Base-by-base conservation (phyloP, 768 basidiomycete species). In the Strobilomyces confusus region DNA sequence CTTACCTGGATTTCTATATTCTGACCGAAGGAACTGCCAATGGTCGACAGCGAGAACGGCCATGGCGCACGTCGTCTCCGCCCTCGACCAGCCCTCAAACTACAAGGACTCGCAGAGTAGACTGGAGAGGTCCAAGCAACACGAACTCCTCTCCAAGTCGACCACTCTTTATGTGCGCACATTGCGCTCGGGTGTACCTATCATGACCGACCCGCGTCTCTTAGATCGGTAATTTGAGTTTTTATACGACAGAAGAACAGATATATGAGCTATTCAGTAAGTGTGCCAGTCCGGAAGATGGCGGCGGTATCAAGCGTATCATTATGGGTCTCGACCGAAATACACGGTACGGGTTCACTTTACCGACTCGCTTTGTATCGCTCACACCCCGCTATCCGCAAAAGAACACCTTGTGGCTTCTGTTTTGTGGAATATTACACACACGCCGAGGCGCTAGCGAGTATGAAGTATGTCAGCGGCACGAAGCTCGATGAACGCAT, bases 401-500 rank as follows among this genome's bases (percentile, higher is more conserved):
- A 64, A 64, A 92, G 90, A 64, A 95, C 92, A 44, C 94, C 92
- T 0, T 94, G 92, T 63, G 88, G 95, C 22, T 94, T 97, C 70
- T 94, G 95, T 74, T 98, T 94, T 61, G 95, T 95, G 53, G 91
- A 93, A 68, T 99, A 91, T 68, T 98, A 98, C 68, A 92, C 92
- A 11, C 93, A 98, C 64, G 78, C 84, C 6, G 95, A 98, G 71
- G 95, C 97, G 17, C 77, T 97, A 37, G 90, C 93, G 38, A 86
- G 88, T 57, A 86, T 98, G 82, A 85, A 88, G 44, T 95, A 97
- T 69, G 83, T 98, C 62, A 93, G 90, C 47, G 97, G 95, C n/a
- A 94, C 95, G 33, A 98, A 98, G 75, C 84, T 99, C 20, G 97
- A 99, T 71, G 97, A 99, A 72, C 89, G 97, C 32, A 92, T 99